Evolutionary conservation across 2,329 filamentous ascomycete genomes (phyloP).

Genomic region (Ophiocordyceps camponoti-leonardi): DNA sequence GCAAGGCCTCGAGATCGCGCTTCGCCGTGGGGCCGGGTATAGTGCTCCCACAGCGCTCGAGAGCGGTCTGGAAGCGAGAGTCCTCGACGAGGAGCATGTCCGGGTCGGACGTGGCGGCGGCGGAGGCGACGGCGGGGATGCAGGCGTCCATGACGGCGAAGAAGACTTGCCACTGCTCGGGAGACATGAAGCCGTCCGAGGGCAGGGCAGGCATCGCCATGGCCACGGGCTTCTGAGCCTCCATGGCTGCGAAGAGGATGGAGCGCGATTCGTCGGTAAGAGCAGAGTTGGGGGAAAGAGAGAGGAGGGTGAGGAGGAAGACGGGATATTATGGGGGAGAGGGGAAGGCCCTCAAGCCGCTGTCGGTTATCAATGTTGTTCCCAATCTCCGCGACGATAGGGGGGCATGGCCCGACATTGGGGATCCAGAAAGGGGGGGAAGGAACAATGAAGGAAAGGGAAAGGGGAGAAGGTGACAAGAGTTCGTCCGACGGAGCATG

Average conservation of each 20-base stretch:
- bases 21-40: constrained; percentile 21
- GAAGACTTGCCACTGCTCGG: constrained; percentile 35
- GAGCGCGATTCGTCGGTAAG: not conserved
- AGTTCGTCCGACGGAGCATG: not conserved
- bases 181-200: constrained; percentile 20
- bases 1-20: constrained; percentile 30
- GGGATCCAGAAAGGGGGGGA: not conserved
- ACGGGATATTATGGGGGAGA: not conserved
- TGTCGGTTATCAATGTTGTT: not conserved
- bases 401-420: not conserved
- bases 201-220: constrained; percentile 11
- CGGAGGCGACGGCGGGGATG: constrained; percentile 38
- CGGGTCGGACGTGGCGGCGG: constrained; percentile 11
- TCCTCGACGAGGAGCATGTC: constrained; percentile 26
- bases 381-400: not conserved
- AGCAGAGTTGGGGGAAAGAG: not conserved
- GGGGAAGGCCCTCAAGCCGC: too few species aligned
- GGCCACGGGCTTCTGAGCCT: constrained; percentile 1
- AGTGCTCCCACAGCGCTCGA: constrained; percentile 19
- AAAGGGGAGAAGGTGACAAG: not conserved
- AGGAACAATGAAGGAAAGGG: not conserved
- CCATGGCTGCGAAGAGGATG: not conserved
- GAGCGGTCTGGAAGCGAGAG: constrained; percentile 27
- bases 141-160: constrained; percentile 38
- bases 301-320: not conserved